Conservation (phyloP, 1,284 basidiomycete genomes). For the Fomitiporia mediterranea region DNA sequence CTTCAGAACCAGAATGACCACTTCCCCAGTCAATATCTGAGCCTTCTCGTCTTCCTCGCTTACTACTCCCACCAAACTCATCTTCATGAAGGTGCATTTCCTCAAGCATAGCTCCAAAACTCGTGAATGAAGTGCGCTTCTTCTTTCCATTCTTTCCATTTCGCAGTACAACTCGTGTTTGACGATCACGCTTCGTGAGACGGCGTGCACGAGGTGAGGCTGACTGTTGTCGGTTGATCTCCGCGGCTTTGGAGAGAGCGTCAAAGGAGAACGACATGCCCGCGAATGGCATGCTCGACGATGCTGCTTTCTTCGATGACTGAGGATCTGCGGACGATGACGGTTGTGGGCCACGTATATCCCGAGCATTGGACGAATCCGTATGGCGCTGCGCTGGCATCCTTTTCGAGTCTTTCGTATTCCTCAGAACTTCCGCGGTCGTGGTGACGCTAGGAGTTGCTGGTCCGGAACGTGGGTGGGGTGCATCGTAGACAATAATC, state of each 20-base stretch:
- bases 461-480: constrained; percentile 30
- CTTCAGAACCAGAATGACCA: constrained; percentile 33
- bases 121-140: constrained; percentile 38
- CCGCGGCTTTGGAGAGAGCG: neutral
- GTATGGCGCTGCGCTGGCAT: neutral
- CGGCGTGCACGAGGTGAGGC: neutral
- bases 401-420: neutral
- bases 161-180: constrained; percentile 24
- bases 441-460: constrained; percentile 6
- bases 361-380: neutral
- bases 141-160: too few species aligned
- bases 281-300: neutral
- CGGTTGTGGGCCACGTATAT: too few species aligned
- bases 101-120: constrained; percentile 51
- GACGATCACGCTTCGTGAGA: constrained; percentile 18
- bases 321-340: too few species aligned
- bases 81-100: constrained; percentile 44
- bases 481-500: constrained; percentile 39
- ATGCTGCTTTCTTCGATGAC: too few species aligned
- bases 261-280: constrained; percentile 8
- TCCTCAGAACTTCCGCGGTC: neutral
- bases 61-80: constrained; percentile 29
- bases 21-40: constrained; percentile 74
- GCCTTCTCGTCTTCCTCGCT: constrained; percentile 45
- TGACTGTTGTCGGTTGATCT: constrained; percentile 5